Evolutionary conservation across 2,329 filamentous ascomycete genomes (phyloP), one percentile per base, ranked within the genome.

Genomic region (Colletotrichum acutatum): DNA sequence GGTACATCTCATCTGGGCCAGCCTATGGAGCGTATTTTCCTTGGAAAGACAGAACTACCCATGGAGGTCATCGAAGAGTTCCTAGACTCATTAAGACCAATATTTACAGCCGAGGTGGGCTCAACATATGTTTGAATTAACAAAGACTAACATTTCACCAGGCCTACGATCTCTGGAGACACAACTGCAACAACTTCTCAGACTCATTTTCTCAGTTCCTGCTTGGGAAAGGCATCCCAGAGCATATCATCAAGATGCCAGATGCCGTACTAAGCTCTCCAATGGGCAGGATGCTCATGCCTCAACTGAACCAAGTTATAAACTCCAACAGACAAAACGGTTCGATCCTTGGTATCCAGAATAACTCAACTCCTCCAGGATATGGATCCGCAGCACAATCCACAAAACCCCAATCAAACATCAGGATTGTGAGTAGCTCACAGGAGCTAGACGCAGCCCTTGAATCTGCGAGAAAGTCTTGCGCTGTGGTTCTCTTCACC

Each of bases 151-250:
- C 52, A 8, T 30, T 46, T 6, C n/a, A 9, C 22, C 75, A 95
- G 90, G 93, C 94, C 0, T 98, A 98, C 79, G 95, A 98, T 79
- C 85, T 98, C 5, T 98, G 90, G 81, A 94, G 85, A 77, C 95
- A 98, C 83, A 99, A 99, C 80, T 98, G 96, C 86, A 99, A 98
- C 84, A 98, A 98, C 82, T 99, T 98, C 82, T 94, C 94, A 4
- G 96, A 98, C 79, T 95, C 98, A 74, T 92, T 98, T 76, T 87
- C 94, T 75, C 97, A 94, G 82, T 98, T 98, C 75, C 86, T 98
- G 0, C 86, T 98, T 1, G 96, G 97, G 26, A 93, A 92, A 77
- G 94, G 94, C 3, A 98, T 98, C 72, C 97, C 97, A 0, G 89
- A 92, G 1, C 92, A 97, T 78, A 98, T 99, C 76, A 89, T 90